These are phyloP conservation scores for Suzukiozyma palmioleophila DNA, from an alignment of 1,139 yeast genomes.

Conservation along the genomic window DNA sequence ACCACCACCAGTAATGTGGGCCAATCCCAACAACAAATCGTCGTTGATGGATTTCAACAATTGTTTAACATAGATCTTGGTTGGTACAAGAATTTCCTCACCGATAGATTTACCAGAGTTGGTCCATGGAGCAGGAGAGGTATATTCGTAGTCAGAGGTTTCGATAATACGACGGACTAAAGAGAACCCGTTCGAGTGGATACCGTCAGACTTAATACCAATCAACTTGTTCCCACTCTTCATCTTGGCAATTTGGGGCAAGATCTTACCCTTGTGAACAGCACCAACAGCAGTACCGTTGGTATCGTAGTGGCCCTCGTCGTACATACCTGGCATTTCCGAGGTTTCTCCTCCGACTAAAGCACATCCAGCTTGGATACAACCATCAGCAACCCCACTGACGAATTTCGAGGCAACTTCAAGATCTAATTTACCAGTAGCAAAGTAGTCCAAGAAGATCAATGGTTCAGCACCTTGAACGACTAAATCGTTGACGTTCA, in stretches of 20 bases:
- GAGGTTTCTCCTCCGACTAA: conserved; percentile 98
- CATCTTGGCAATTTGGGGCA: conserved; percentile 71
- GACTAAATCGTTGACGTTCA: conserved; percentile 96
- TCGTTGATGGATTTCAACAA: conserved; percentile 68
- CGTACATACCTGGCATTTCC: conserved; percentile 99
- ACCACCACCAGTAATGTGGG: conserved; percentile 99
- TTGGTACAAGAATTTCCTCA: conserved; percentile 81
- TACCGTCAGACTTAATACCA: conserved; percentile 88
- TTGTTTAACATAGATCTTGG: conserved; percentile 92
- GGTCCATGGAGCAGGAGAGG: conserved; percentile 81
- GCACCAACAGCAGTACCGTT: conserved; percentile 99
- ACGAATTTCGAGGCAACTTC: conserved; percentile 84
- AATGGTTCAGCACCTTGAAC: conserved; percentile 99
- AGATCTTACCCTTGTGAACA: conserved; percentile 70
- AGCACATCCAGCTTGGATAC: conserved; percentile 94
- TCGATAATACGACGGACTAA: conserved; percentile 93
- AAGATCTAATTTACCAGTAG: conserved; percentile 87
- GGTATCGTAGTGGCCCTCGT: conserved; percentile 92
- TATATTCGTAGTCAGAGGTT: conserved; percentile 62
- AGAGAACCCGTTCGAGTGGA: conserved; percentile 96
- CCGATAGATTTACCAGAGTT: conserved; percentile 70
- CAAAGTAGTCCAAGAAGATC: conserved; percentile 92
- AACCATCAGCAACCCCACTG: conserved; percentile 93
- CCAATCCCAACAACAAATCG: conserved; percentile 75
- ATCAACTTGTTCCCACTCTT: conserved; percentile 72